phyloP scores from a whole-genome alignment of 1,139 yeast species.

The Scheffersomyces titani region DNA sequence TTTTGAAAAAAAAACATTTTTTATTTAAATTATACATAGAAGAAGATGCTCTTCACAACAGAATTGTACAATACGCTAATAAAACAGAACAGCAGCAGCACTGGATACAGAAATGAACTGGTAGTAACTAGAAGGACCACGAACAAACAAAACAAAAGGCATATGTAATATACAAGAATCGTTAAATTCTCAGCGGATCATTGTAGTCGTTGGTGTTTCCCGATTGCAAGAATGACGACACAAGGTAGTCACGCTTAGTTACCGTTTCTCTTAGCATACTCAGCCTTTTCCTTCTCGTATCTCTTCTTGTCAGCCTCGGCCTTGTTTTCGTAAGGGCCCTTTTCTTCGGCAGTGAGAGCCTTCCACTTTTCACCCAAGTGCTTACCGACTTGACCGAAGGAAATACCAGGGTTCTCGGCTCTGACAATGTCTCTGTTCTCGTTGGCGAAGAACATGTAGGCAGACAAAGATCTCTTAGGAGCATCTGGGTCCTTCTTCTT shows the following conservation, averaged over 20 bases:
- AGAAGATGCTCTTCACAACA: background rate
- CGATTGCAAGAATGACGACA: background rate
- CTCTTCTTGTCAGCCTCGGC: conserved; percentile 97
- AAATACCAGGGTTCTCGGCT: conserved; percentile 91
- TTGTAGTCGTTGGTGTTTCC: background rate
- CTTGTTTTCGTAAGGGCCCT: conserved; percentile 85
- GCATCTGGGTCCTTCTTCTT: conserved; percentile 91
- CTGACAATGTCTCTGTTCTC: conserved; percentile 95
- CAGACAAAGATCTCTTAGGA: conserved; percentile 97
- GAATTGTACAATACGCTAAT: conserved; percentile 1
- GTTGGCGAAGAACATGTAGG: conserved; percentile 98
- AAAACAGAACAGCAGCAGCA: conserved; percentile 1
- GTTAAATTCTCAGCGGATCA: background rate
- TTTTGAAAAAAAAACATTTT: background rate
- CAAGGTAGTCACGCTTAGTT: conserved; percentile 6
- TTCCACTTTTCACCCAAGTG: conserved; percentile 96
- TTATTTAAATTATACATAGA: background rate
- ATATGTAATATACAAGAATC: background rate
- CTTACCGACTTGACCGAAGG: conserved; percentile 92
- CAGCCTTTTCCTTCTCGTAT: conserved; percentile 94
- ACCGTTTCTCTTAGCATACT: conserved; percentile 60
- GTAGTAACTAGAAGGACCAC: background rate
- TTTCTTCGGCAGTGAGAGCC: conserved; percentile 78
- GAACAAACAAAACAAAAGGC: background rate
- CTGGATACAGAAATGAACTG: background rate